Evolutionary conservation across 2,329 filamentous ascomycete species (phyloP), one percentile per base, ranked within the genome.

Genomic region (Stachybotrys echinatus): DNA sequence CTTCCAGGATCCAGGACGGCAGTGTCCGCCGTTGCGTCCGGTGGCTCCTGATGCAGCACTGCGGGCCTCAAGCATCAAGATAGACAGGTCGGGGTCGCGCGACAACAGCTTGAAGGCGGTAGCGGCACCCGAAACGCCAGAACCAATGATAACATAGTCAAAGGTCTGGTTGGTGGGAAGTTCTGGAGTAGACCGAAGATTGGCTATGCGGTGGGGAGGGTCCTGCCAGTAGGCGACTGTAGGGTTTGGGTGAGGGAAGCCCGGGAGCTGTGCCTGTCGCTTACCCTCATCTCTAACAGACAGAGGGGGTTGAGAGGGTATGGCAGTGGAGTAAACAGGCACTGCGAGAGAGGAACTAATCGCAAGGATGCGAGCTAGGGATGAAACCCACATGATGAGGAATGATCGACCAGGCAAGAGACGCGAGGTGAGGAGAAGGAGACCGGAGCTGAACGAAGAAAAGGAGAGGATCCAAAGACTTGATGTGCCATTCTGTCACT

Each of bases 1-100:
- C n/a, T 45, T 45, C 43, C 43, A 45, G 18, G 43, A 45, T 18
- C 43, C 43, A 23, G 43, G 7, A 19, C 43, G 43, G 23, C 21
- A 23, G 46, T 68, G 66, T 3, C 66, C 65, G 12, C 68, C 69
- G 53, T 72, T 72, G 19, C 68, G 58, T 2, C 63, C 68, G 6
- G 65, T 66, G 6, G 68, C 67, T 3, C 62, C 66, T 12, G 65
- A 66, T 21, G 63, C 66, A 5, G 65, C 58, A 12, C 61, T 60
- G 5, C 67, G 58, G 1, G 65, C 65, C 48, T 70, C 67, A 4
- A 70, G 54, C 59, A 70, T 64, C 2, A 65, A 47, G 19, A 69
- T 54, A 4, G 51, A 46, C 3, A 61, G 51, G 7, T 53, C 43
- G 0, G 61, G 56, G n/a, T 61, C 51, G 21, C 56, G 52, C 5